Evolutionary conservation across 305 asterid genomes (phyloP).

Genomic region (Fraxinus angustifolia): DNA sequence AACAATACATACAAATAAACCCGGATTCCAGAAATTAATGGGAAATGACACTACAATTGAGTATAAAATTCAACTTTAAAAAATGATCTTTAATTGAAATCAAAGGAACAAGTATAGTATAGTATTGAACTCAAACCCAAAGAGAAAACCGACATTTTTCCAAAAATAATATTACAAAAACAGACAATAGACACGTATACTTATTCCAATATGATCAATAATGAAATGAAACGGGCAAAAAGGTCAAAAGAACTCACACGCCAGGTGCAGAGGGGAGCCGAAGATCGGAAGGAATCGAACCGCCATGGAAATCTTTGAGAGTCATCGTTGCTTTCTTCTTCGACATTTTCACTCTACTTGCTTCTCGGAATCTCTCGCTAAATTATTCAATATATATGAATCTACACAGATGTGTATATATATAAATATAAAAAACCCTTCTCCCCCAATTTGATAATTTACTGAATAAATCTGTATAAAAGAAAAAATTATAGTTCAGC

Average conservation of each 20-base stretch:
- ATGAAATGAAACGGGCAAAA: conserved; percentile 6
- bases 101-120: neutral
- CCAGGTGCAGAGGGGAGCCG: conserved; percentile 98
- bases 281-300: conserved; percentile 95
- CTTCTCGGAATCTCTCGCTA: neutral
- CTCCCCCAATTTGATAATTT: neutral
- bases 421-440: neutral
- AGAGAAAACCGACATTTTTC: neutral
- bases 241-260: conserved; percentile 48
- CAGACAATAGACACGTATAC: neutral
- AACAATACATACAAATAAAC: neutral
- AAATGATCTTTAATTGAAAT: neutral
- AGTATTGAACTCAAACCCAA: neutral
- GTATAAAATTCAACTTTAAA: neutral
- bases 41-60: neutral
- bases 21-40: neutral
- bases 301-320: conserved; percentile 95
- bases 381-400: neutral
- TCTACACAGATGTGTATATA: neutral
- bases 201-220: neutral
- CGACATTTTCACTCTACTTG: neutral
- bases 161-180: neutral
- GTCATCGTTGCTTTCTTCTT: conserved; percentile 60
- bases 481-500: neutral
- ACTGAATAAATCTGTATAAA: neutral